Conservation (phyloP, 169 alveolate species). For the Theileria sp. region DNA sequence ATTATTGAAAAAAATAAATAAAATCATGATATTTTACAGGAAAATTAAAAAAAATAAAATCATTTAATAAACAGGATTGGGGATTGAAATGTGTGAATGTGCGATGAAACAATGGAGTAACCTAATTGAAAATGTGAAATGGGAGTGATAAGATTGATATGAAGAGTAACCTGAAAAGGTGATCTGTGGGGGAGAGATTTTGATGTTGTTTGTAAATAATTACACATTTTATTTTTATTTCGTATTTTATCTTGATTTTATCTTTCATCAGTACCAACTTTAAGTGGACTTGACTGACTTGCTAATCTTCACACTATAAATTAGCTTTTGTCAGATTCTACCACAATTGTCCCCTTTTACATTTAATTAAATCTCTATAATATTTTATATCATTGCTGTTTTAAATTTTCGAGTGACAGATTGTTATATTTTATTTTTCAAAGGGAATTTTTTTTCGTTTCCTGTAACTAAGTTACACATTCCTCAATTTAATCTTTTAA, state of each 20-base stretch:
- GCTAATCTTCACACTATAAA: not conserved
- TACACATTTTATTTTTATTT: slow-evolving; percentile 9
- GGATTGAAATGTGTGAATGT: not conserved
- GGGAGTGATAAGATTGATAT: not conserved
- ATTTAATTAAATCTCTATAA: not conserved
- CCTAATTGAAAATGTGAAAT: not conserved
- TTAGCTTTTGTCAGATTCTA: slow-evolving; percentile 1
- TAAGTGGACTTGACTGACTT: not conserved
- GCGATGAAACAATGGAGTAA: not conserved
- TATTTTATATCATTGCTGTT: not conserved
- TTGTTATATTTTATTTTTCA: not conserved
- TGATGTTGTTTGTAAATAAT: slow-evolving; percentile 5
- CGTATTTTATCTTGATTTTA: not conserved
- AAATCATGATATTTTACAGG: not conserved
- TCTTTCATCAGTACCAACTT: not conserved
- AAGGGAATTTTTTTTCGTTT: not conserved
- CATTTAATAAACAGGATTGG: not conserved
- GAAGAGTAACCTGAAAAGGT: not conserved
- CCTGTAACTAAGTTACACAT: slow-evolving; percentile 2
- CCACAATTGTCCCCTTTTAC: not conserved
- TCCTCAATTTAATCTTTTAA: not conserved
- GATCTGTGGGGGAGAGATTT: slow-evolving; percentile 9
- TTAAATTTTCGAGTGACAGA: not conserved
- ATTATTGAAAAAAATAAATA: no score
- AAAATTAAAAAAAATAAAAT: no score